Evolutionary conservation across 2,329 filamentous ascomycete genomes (phyloP), one percentile per base, ranked within the genome.

Genomic region (Penicillium sp.): DNA sequence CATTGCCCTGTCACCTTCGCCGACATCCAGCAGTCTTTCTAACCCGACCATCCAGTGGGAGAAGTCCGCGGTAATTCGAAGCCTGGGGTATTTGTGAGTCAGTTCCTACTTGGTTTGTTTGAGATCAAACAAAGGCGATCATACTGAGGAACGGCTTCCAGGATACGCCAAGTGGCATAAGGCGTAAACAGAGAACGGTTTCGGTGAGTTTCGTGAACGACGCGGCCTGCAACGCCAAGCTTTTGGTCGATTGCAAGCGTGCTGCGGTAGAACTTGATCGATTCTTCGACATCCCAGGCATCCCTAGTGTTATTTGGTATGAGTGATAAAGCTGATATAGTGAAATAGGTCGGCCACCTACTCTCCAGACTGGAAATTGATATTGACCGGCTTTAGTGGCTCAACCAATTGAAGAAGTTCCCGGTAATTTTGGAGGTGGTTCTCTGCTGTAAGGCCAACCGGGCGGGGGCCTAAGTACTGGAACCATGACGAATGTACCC

Each of bases 191-290:
- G 50, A 1, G 65, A 64, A 4, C 65, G 53, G 51, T 67, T 68
- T 8, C 66, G 57, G 29, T 69, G 66, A 8, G 63, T 68, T 52
- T 71, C 67, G 39, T 71, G 66, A 44, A 52, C 60, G 2, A 69
- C 61, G 6, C 50, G 57, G 3, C 66, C 68, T 1, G 54, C 28
- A 0, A 70, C 53, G 0, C 66, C 67, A 4, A 67, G 44, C 42
- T 68, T 65, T 3, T 57, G 56, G 13, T 69, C 65, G 7, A 70
- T 53, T 10, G 58, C 42, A 2, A 70, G 54, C 1, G 66, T 66
- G 3, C 55, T 55, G n/a, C 59, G 35, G 50, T 65, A 71, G 38
- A 70, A 70, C 28, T 63, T 55, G 4, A 69, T 61, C 1, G 66
- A 65, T 13, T 70, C 59, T 13, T 69, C 66, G 2, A 60, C 42